These are phyloP conservation scores for Hypomontagnella submonticulosa DNA, from an alignment of 495 filamentous ascomycete genomes.

Conservation along the genomic window DNA sequence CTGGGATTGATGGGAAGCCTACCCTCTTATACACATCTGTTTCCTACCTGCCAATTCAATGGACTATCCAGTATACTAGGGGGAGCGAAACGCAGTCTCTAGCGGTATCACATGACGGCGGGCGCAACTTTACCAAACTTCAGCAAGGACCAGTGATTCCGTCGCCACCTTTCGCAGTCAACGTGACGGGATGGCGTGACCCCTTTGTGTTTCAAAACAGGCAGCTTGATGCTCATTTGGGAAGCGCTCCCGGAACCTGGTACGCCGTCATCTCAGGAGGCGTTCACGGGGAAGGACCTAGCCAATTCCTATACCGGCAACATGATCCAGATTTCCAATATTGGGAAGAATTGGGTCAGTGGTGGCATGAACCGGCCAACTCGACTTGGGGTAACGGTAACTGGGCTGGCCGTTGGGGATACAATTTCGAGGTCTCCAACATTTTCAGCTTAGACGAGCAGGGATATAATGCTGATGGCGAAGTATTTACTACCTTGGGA, in stretches of 20 bases:
- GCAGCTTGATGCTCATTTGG: conserved; percentile 41
- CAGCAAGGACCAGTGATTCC: conserved; percentile 45
- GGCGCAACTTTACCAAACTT: conserved; percentile 47
- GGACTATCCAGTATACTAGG: conserved; percentile 47
- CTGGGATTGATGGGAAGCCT: conserved; percentile 34
- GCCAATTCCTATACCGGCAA: conserved; percentile 49
- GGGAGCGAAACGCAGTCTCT: conserved; percentile 52
- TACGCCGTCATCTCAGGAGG: conserved; percentile 49
- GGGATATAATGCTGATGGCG: conserved; percentile 39
- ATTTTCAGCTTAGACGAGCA: conserved; percentile 34
- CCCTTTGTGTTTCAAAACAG: conserved; percentile 48
- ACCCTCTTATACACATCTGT: conserved; percentile 50
- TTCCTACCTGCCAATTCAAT: conserved; percentile 49
- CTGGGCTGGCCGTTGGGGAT: conserved; percentile 42
- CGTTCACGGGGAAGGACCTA: conserved; percentile 42
- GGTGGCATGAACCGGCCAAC: conserved; percentile 44
- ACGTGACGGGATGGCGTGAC: conserved; percentile 49
- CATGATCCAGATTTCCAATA: conserved; percentile 46
- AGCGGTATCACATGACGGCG: conserved; percentile 48
- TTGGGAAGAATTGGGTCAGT: conserved; percentile 46
- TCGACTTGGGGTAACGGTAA: conserved; percentile 41
- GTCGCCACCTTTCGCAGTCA: conserved; percentile 41
- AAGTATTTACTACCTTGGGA: conserved; percentile 40
- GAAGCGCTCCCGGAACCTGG: conserved; percentile 36
- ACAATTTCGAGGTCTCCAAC: conserved; percentile 39